These are phyloP conservation scores for Saraca asoca DNA, from an alignment of 331 rosid species.

Conservation along the genomic window DNA sequence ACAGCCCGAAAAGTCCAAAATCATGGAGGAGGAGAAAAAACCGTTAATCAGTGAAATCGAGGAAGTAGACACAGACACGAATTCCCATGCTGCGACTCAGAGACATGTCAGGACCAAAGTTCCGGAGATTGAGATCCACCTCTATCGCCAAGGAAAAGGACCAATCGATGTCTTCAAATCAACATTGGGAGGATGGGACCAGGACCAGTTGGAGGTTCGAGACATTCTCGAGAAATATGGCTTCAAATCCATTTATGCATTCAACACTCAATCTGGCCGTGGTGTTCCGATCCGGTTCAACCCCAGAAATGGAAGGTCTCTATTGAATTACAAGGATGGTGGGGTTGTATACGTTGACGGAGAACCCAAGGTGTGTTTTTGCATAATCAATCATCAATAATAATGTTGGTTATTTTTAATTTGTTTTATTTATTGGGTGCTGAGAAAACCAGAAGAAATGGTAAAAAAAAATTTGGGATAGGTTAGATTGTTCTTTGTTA, in stretches of 20 bases:
- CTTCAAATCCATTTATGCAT: constrained; percentile 68
- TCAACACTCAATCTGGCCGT: constrained; percentile 66
- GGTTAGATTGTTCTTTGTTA: neutral
- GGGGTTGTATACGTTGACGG: constrained; percentile 62
- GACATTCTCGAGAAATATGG: constrained; percentile 68
- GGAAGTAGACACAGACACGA: constrained; percentile 42
- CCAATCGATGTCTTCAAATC: constrained; percentile 70
- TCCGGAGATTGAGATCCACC: constrained; percentile 69
- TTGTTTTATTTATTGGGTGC: neutral
- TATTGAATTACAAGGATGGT: constrained; percentile 58
- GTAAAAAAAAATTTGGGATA: neutral
- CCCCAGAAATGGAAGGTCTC: constrained; percentile 67
- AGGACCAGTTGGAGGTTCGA: constrained; percentile 71
- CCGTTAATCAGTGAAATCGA: constrained; percentile 53
- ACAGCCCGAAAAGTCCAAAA: neutral
- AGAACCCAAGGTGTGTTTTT: constrained; percentile 66
- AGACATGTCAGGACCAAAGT: constrained; percentile 47
- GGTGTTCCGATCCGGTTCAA: constrained; percentile 71
- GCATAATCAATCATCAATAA: neutral
- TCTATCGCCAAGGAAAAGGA: constrained; percentile 70
- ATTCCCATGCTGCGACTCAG: neutral
- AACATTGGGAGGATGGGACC: constrained; percentile 66
- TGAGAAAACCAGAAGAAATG: neutral
- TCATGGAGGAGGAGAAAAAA: constrained; percentile 37
- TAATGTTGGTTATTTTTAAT: neutral